A percentile compares a stretch with the other conserved stretches of the same genome.
These are phyloP conservation scores for Nigrospora sphaerica DNA, from an alignment of 2,329 filamentous ascomycete species.

Conservation along the genomic window DNA sequence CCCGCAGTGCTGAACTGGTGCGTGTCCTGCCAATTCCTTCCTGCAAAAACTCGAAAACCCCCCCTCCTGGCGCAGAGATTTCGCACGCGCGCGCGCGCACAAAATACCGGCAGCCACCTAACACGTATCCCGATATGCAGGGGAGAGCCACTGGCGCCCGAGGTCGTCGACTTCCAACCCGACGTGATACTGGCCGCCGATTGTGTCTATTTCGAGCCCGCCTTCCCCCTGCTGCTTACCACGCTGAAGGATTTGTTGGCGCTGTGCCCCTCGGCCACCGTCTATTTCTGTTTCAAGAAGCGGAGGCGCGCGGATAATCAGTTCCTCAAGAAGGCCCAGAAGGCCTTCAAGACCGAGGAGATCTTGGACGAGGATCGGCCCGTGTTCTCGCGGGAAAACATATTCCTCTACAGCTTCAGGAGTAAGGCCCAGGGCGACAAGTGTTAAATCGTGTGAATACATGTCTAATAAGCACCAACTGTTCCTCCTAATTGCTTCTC, in stretches of 20 bases:
- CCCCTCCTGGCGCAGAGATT: constrained; percentile 17
- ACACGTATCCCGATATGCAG: constrained; percentile 24
- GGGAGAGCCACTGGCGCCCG: constrained; percentile 51
- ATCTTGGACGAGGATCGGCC: constrained; percentile 54
- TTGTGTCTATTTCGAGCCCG: constrained; percentile 95
- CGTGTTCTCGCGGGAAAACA: constrained; percentile 46
- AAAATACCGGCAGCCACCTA: too few species aligned
- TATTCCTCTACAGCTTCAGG: constrained; percentile 56
- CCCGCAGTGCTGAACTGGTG: constrained; percentile 77
- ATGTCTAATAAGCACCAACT: background rate
- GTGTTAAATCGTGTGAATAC: background rate
- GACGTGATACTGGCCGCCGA: constrained; percentile 89
- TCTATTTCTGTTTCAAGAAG: constrained; percentile 93
- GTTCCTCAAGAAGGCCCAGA: constrained; percentile 65
- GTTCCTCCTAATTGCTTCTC: background rate
- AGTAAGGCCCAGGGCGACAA: constrained; percentile 21
- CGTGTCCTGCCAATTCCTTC: constrained; percentile 18
- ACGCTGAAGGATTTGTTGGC: constrained; percentile 71
- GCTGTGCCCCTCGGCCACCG: constrained; percentile 56
- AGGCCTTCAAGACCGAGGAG: constrained; percentile 57
- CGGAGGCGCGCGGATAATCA: constrained; percentile 73
- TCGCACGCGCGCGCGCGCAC: constrained; percentile 12
- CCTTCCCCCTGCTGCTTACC: constrained; percentile 77
- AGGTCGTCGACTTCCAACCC: constrained; percentile 51
- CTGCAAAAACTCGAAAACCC: background rate